These are phyloP conservation scores for Bocquillonia castaneifolia DNA, from an alignment of 441 rosid genomes.

Conservation along the genomic window DNA sequence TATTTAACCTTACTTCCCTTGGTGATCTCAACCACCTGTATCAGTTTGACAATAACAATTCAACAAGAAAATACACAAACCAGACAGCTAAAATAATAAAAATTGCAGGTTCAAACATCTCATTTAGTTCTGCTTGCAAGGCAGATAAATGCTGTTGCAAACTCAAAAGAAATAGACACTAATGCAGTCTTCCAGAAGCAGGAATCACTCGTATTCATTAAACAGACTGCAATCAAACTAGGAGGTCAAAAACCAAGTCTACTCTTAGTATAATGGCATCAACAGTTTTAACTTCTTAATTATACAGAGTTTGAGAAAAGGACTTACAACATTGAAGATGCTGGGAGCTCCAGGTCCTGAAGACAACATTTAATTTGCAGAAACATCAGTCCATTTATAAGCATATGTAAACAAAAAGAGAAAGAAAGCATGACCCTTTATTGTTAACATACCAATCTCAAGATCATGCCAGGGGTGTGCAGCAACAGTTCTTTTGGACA, in stretches of 20 bases:
- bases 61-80: slow-evolving; percentile 9
- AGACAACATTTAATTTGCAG: slow-evolving; percentile 18
- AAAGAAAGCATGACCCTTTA: not conserved
- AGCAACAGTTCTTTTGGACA: slow-evolving; percentile 93
- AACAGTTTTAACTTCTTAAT: not conserved
- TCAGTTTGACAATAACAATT: slow-evolving; percentile 15
- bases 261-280: not conserved
- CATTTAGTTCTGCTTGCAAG: not conserved
- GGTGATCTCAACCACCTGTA: slow-evolving; percentile 83
- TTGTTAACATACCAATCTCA: slow-evolving; percentile 59
- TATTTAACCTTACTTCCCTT: slow-evolving; percentile 95
- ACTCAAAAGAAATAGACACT: not conserved
- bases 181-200: not conserved
- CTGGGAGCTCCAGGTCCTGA: slow-evolving; percentile 93
- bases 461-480: slow-evolving; percentile 99
- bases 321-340: slow-evolving; percentile 76
- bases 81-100: not conserved
- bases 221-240: not conserved
- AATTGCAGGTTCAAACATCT: slow-evolving; percentile 11
- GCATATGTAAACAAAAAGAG: not conserved
- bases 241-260: not conserved
- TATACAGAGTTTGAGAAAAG: slow-evolving; percentile 9
- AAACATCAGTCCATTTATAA: slow-evolving; percentile 10
- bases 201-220: not conserved
- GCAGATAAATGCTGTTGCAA: not conserved